A percentile compares a stretch with the other conserved stretches of the same genome.
Conservation (phyloP, 2,329 filamentous ascomycete species). For the Zymoseptoria tritici region DNA sequence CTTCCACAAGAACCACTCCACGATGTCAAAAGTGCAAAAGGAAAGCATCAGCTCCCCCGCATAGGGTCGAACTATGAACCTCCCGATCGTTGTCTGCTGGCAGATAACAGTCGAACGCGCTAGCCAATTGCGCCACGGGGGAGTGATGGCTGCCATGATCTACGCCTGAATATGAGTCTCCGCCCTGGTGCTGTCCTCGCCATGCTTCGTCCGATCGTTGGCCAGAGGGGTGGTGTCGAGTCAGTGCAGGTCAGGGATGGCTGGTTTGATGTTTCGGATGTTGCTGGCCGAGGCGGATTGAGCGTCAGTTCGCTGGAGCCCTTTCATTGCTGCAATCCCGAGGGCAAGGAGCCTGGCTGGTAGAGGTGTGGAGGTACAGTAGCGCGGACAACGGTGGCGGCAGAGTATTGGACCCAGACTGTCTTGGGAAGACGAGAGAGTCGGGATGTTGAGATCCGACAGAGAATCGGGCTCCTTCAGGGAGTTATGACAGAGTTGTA, state of each 20-base stretch:
- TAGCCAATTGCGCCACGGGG: slow-evolving; percentile 18
- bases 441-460: too few relatives aligned
- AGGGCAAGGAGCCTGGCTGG: background rate
- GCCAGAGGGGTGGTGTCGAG: too few relatives aligned
- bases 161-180: background rate
- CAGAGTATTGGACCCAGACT: too few relatives aligned
- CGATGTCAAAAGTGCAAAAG: background rate
- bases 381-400: too few relatives aligned
- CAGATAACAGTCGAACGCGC: slow-evolving; percentile 21
- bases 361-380: too few relatives aligned
- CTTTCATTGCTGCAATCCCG: background rate
- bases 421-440: too few relatives aligned
- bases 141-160: background rate
- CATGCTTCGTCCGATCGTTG: too few relatives aligned
- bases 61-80: slow-evolving; percentile 18
- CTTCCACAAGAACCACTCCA: too few relatives aligned
- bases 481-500: too few relatives aligned
- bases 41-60: slow-evolving; percentile 3
- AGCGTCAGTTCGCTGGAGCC: background rate
- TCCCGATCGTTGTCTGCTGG: slow-evolving; percentile 11
- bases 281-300: background rate
- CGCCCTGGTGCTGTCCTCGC: background rate
- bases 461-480: too few relatives aligned
- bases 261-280: background rate
- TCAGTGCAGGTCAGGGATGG: background rate